Conservation (phyloP, 2,329 filamentous ascomycete species). For the Cryphonectria japonica region DNA sequence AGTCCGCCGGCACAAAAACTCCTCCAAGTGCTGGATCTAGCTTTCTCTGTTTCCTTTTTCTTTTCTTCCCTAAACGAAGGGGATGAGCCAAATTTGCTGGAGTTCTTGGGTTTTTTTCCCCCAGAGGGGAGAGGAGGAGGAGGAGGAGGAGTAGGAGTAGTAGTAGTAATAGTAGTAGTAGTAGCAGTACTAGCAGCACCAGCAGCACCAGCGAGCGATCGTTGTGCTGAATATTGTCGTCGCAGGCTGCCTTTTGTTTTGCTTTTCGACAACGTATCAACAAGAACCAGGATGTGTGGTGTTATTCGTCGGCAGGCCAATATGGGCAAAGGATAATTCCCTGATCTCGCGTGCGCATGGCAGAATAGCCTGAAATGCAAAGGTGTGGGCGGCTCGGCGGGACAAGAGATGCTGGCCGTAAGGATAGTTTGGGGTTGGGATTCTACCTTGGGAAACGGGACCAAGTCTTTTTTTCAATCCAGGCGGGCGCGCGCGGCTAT, state of each 20-base stretch:
- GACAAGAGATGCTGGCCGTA: conserved; percentile 16
- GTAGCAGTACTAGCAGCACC: background rate
- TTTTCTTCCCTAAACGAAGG: background rate
- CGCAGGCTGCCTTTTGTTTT: background rate
- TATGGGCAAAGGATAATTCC: conserved; percentile 14
- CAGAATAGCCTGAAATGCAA: conserved; percentile 22
- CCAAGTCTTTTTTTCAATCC: background rate
- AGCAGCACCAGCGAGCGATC: background rate
- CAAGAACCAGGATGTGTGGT: background rate
- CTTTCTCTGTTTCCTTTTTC: background rate
- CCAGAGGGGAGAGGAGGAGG: background rate
- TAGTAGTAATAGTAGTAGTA: too few relatives aligned
- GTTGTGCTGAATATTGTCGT: background rate
- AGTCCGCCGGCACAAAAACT: background rate
- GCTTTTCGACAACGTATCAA: background rate
- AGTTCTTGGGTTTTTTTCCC: background rate
- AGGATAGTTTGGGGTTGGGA: conserved; percentile 17
- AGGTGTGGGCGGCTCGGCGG: conserved; percentile 12
- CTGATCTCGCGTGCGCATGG: conserved; percentile 25
- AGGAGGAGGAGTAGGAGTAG: background rate
- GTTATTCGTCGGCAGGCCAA: conserved; percentile 17
- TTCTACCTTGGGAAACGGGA: conserved; percentile 4
- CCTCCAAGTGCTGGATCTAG: background rate
- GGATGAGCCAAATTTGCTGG: background rate
- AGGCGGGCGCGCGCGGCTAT: background rate